Percentiles rank a stretch among this genome's conserved stretches.
These are phyloP conservation scores for Zygoascus bituminiphila DNA, from an alignment of 805 yeast genomes.

Conservation along the genomic window DNA sequence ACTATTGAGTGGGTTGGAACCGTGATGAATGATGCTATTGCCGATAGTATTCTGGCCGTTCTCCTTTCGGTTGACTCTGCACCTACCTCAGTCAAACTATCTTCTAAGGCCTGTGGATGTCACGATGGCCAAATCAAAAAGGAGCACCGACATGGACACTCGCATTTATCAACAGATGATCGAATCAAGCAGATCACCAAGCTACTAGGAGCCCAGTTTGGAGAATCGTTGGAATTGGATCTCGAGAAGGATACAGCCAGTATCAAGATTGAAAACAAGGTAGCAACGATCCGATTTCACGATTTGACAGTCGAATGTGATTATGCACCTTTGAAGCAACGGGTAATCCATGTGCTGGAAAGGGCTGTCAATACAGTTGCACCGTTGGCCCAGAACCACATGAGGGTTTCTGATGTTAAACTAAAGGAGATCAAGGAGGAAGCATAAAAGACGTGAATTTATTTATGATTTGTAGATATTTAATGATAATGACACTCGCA, in stretches of 20 bases:
- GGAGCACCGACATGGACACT: slow-evolving; percentile 18
- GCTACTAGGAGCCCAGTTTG: slow-evolving; percentile 78
- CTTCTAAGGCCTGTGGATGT: slow-evolving; percentile 53
- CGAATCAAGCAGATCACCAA: slow-evolving; percentile 44
- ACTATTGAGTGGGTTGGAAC: slow-evolving; percentile 89
- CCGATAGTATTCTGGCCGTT: slow-evolving; percentile 89
- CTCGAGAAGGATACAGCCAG: slow-evolving; percentile 39
- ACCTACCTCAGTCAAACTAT: slow-evolving; percentile 86
- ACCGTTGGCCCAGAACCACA: slow-evolving; percentile 40
- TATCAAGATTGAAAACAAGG: slow-evolving; percentile 65
- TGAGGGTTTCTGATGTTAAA: neutral
- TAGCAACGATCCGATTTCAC: slow-evolving; percentile 59
- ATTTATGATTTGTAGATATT: neutral
- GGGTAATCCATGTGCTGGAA: slow-evolving; percentile 72
- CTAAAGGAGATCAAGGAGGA: neutral
- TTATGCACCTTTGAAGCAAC: slow-evolving; percentile 66
- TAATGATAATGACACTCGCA: too few species aligned
- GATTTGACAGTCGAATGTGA: slow-evolving; percentile 63
- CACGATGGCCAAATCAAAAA: slow-evolving; percentile 3
- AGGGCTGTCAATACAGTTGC: slow-evolving; percentile 78
- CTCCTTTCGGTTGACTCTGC: slow-evolving; percentile 86
- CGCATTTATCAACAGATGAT: slow-evolving; percentile 17
- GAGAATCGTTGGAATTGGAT: slow-evolving; percentile 48
- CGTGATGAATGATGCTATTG: slow-evolving; percentile 81
- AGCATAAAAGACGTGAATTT: neutral